These are phyloP conservation scores for Talaromyces funiculosus DNA, from an alignment of 2,329 filamentous ascomycete species.

Conservation along the genomic window DNA sequence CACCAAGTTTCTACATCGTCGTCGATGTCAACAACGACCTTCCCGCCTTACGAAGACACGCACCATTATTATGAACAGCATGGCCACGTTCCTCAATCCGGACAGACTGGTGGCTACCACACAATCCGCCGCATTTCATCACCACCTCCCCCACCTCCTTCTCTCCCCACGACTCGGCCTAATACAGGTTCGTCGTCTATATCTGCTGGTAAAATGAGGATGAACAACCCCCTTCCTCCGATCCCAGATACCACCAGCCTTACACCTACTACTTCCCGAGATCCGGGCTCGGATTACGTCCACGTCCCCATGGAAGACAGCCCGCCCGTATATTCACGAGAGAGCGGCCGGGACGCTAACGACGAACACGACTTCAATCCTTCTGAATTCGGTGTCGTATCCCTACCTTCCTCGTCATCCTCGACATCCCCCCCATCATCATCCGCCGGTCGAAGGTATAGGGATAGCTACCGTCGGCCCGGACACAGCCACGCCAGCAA, in stretches of 20 bases:
- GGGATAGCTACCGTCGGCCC: slow-evolving; percentile 18
- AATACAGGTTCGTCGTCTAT: slow-evolving; percentile 14
- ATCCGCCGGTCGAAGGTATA: slow-evolving; percentile 1
- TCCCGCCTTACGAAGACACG: slow-evolving; percentile 26
- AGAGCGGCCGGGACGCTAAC: not conserved
- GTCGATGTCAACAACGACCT: slow-evolving; percentile 16
- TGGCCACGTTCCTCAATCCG: not conserved
- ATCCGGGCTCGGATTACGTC: not conserved
- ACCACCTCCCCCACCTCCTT: slow-evolving; percentile 14
- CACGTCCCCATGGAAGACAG: not conserved
- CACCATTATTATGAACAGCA: slow-evolving; percentile 18
- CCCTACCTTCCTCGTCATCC: slow-evolving; percentile 20
- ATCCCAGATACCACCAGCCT: slow-evolving; percentile 23
- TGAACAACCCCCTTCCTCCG: slow-evolving; percentile 27
- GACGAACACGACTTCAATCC: slow-evolving; percentile 13
- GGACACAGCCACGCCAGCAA: slow-evolving; percentile 18
- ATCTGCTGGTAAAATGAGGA: slow-evolving; percentile 3
- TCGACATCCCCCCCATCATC: slow-evolving; percentile 20
- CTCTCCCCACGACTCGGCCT: slow-evolving; percentile 19
- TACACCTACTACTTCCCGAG: not conserved
- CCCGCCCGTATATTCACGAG: slow-evolving; percentile 1
- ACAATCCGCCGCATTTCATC: slow-evolving; percentile 10
- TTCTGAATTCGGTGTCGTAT: slow-evolving; percentile 21
- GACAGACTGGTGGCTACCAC: slow-evolving; percentile 11
- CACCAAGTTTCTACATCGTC: slow-evolving; percentile 19